Conservation (phyloP, 2,329 filamentous ascomycete genomes). For the Neonectria sp. region DNA sequence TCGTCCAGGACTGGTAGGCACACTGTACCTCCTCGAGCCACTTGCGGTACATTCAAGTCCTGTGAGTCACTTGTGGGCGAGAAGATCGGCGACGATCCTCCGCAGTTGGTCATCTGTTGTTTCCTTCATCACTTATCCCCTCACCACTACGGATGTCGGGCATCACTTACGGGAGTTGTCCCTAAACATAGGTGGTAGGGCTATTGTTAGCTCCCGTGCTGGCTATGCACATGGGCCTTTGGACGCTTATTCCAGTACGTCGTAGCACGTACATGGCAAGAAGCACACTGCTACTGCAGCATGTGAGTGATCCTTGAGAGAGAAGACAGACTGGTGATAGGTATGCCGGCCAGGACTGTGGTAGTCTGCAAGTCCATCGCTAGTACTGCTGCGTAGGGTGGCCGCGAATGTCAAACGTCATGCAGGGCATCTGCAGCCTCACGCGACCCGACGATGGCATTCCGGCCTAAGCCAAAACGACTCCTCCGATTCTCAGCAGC, state of each 20-base stretch:
- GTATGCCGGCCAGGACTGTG: neutral
- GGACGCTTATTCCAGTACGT: neutral
- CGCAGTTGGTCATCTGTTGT: neutral
- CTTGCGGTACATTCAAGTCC: neutral
- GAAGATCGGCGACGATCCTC: neutral
- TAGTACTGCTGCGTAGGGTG: neutral
- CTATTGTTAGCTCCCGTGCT: conserved; percentile 12
- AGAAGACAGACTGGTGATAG: neutral
- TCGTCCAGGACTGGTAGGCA: neutral
- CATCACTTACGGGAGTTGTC: neutral
- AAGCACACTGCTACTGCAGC: conserved; percentile 9
- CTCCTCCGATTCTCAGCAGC: conserved; percentile 1
- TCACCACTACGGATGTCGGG: neutral
- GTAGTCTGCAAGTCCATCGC: conserved; percentile 14
- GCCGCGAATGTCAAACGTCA: conserved; percentile 24
- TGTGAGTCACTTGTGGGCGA: conserved; percentile 1
- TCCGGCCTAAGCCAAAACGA: conserved; percentile 17
- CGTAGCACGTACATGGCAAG: conserved; percentile 8
- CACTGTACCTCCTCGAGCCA: neutral
- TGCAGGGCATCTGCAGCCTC: conserved; percentile 30
- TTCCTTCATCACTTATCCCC: neutral
- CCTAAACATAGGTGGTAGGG: neutral
- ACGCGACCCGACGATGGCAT: conserved; percentile 21
- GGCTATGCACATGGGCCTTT: neutral
- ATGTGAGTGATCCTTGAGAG: conserved; percentile 4